These are phyloP conservation scores for Fomitopsis pinicola DNA, from an alignment of 1,284 basidiomycete genomes.

Conservation along the genomic window DNA sequence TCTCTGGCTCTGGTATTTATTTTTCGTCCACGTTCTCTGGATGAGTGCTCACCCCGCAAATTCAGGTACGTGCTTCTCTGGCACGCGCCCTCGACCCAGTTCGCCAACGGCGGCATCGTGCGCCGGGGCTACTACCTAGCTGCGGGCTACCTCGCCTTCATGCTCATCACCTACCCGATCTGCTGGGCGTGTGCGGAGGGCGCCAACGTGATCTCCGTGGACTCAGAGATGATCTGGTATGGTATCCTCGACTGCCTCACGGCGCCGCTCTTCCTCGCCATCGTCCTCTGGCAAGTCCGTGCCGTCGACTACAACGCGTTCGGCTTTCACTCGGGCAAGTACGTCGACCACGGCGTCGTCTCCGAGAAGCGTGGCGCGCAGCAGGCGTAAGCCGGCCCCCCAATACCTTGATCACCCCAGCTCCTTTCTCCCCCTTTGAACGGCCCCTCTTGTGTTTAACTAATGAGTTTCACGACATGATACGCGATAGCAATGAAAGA, in stretches of 20 bases:
- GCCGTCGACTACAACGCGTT: slow-evolving; percentile 20
- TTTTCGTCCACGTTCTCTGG: slow-evolving; percentile 19
- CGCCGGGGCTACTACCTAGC: slow-evolving; percentile 35
- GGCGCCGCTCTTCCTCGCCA: slow-evolving; percentile 40
- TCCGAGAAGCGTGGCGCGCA: background rate
- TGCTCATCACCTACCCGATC: slow-evolving; percentile 48
- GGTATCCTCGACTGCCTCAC: slow-evolving; percentile 53
- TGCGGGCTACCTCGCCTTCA: slow-evolving; percentile 38
- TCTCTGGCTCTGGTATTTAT: slow-evolving; percentile 41
- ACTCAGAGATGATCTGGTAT: slow-evolving; percentile 48
- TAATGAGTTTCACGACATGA: background rate
- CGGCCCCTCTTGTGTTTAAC: too few relatives aligned
- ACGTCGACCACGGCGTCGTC: slow-evolving; percentile 8
- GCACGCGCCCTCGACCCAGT: slow-evolving; percentile 26
- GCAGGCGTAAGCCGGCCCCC: background rate
- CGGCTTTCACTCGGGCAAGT: slow-evolving; percentile 22
- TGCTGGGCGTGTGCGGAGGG: slow-evolving; percentile 44
- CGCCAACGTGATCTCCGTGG: slow-evolving; percentile 37
- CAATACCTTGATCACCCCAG: background rate
- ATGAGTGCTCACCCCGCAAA: slow-evolving; percentile 7
- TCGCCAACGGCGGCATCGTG: slow-evolving; percentile 30
- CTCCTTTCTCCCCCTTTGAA: background rate
- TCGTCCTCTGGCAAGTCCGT: slow-evolving; percentile 24
- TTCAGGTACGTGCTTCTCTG: slow-evolving; percentile 26
- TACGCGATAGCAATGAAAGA: background rate